Percentiles rank a stretch among this genome's conserved stretches.
These are phyloP conservation scores for Ophiostoma triangulosporum DNA, from an alignment of 2,329 filamentous ascomycete species.

Conservation along the genomic window DNA sequence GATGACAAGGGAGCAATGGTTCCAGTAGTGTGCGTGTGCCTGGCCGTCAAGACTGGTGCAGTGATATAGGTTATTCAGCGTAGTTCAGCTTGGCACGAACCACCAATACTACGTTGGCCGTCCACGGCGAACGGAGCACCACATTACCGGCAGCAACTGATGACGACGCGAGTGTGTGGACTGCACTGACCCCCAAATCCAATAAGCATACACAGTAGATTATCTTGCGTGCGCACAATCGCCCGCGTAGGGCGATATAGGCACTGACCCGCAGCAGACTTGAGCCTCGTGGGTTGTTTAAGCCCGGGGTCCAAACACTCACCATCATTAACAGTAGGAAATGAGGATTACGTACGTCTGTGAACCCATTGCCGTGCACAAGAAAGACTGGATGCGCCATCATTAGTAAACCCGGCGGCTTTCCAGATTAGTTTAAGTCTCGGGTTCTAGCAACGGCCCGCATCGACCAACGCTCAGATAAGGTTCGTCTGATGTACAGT, in stretches of 20 bases:
- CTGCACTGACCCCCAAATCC: not conserved
- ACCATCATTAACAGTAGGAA: not conserved
- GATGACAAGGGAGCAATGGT: not conserved
- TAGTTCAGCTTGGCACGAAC: not conserved
- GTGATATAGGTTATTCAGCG: not conserved
- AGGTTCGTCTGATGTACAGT: not conserved
- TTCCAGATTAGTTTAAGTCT: not conserved
- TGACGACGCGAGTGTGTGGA: not conserved
- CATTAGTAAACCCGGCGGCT: not conserved
- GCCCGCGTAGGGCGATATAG: not conserved
- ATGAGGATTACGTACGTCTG: not conserved
- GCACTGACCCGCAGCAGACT: not conserved
- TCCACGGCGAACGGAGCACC: not conserved
- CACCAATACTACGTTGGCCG: not conserved
- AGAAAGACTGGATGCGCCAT: not conserved
- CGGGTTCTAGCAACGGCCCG: not conserved
- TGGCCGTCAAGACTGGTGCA: not conserved
- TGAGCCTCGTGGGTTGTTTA: not conserved
- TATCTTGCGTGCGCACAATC: not conserved
- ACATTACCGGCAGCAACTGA: not conserved
- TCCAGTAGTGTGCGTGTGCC: not conserved
- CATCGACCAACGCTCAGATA: not conserved
- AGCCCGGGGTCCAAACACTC: not conserved
- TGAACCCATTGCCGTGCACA: not conserved
- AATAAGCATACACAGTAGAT: too few relatives aligned